Evolutionary conservation across 768 basidiomycete genomes (phyloP), one percentile per base, ranked within the genome.

Genomic region (Lactarius tabidus): DNA sequence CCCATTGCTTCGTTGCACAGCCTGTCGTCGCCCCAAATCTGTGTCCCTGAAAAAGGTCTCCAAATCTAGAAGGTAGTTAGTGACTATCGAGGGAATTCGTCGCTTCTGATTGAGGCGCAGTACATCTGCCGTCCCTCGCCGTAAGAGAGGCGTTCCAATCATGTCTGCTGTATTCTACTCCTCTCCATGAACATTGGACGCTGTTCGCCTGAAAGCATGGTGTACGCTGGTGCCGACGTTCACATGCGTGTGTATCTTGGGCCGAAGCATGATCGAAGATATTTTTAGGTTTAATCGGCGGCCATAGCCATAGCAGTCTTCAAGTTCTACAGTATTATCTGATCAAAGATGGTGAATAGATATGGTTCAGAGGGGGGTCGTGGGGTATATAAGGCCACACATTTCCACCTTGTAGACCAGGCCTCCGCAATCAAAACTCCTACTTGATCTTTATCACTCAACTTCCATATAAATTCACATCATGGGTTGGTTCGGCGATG

Each of bases 401-500:
- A 53, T 35, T 6, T 1, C 9, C 10, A 38, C 14, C 8, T 2
- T 41, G 17, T 4, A 28, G 3, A 1, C 48, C 35, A 28, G 55
- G 31, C 53, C n/a, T 36, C 20, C 28, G 17, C 38, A 52, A 60
- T 41, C 18, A 31, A 15, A n/a, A 14, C 17, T 8, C 36, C 18
- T 23, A 28, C 36, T 33, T 33, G 8, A 7, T 26, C 26, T 33
- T 3, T 38, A 23, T 20, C 53, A 28, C 48, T 23, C 18, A 33
- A 45, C 43, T 15, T 38, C 38, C 20, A 38, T 29, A 59, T 38
- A 58, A 3, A 53, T 58, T 31, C 5, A 51, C 29, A 54, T 45
- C 39, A 66, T 66, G 60, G 10, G 38, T 29, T 66, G 56, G 60
- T 62, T 45, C 39, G 59, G 12, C 12, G 38, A 58, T 4, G 55